These are phyloP conservation scores for Citrullus mucosospermus DNA, from an alignment of 306 rosid genomes.

Conservation along the genomic window DNA sequence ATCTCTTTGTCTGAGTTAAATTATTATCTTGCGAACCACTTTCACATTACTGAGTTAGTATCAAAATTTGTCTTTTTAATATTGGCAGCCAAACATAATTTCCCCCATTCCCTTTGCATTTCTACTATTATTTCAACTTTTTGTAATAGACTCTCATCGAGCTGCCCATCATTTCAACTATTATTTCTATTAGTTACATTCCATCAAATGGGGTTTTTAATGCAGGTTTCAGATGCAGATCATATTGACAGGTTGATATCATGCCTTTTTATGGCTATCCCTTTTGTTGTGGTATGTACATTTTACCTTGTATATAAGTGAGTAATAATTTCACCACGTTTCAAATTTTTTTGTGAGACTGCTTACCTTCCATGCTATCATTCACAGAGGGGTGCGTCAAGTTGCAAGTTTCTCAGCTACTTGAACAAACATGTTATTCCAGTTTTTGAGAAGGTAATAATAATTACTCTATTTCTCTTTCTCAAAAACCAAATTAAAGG, in stretches of 20 bases:
- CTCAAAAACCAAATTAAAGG: background rate
- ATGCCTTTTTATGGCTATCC: constrained; percentile 87
- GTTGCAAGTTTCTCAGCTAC: constrained; percentile 79
- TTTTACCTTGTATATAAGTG: background rate
- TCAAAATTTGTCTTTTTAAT: background rate
- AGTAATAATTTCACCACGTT: background rate
- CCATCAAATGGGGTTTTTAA: constrained; percentile 1
- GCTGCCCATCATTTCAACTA: background rate
- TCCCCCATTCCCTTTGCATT: background rate
- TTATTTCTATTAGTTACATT: background rate
- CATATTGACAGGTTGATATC: constrained; percentile 89
- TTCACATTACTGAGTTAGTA: background rate
- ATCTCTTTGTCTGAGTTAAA: background rate
- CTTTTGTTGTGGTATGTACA: constrained; percentile 72
- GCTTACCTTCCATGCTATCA: background rate
- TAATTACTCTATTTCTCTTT: background rate
- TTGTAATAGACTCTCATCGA: no score
- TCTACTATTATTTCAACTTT: background rate
- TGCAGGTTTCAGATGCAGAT: constrained; percentile 83
- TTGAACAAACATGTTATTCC: constrained; percentile 72
- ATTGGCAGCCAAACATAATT: background rate
- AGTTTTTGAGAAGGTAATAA: constrained; percentile 78
- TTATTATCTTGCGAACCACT: background rate
- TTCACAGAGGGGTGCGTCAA: constrained; percentile 81
- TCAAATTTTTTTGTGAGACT: constrained; percentile 6